Evolutionary conservation across 2,329 filamentous ascomycete genomes (phyloP).

Genomic region (Didymellaceae sp.): DNA sequence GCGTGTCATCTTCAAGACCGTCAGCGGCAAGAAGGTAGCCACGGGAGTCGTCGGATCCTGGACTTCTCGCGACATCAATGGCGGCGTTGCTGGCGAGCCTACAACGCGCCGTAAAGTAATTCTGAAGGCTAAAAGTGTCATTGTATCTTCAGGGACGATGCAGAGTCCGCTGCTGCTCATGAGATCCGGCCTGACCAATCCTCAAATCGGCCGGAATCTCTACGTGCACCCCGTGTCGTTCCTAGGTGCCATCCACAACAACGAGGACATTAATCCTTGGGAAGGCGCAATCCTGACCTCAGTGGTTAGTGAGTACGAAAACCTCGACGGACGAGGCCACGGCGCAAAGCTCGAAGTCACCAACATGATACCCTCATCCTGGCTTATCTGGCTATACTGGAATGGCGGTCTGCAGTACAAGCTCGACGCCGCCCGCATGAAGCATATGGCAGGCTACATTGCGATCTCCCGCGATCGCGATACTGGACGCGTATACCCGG

Average conservation of each 20-base stretch:
- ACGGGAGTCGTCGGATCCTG: slow-evolving; percentile 76
- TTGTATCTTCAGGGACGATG: slow-evolving; percentile 78
- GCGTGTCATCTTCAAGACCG: slow-evolving; percentile 70
- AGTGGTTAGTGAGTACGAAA: slow-evolving; percentile 77
- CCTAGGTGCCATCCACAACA: slow-evolving; percentile 67
- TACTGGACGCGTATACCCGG: slow-evolving; percentile 74
- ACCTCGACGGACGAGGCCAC: slow-evolving; percentile 80
- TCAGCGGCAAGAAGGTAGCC: slow-evolving; percentile 62
- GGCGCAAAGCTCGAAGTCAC: slow-evolving; percentile 81
- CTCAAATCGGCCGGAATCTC: slow-evolving; percentile 81
- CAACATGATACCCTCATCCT: slow-evolving; percentile 74
- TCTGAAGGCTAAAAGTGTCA: slow-evolving; percentile 79
- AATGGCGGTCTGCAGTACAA: slow-evolving; percentile 73
- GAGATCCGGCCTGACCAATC: slow-evolving; percentile 80
- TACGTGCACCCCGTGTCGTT: slow-evolving; percentile 76
- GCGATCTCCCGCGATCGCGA: slow-evolving; percentile 78
- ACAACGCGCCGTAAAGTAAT: slow-evolving; percentile 66
- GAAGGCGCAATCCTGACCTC: slow-evolving; percentile 80
- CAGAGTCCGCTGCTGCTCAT: slow-evolving; percentile 78
- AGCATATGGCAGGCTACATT: slow-evolving; percentile 75
- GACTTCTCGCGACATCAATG: slow-evolving; percentile 71
- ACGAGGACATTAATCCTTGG: slow-evolving; percentile 68
- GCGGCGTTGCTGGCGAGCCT: slow-evolving; percentile 62
- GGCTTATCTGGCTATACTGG: slow-evolving; percentile 71
- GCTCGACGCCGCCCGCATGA: slow-evolving; percentile 70